phyloP scores from a whole-genome alignment of 108 stramenopile species.

The Poteriospumella lacustris region DNA sequence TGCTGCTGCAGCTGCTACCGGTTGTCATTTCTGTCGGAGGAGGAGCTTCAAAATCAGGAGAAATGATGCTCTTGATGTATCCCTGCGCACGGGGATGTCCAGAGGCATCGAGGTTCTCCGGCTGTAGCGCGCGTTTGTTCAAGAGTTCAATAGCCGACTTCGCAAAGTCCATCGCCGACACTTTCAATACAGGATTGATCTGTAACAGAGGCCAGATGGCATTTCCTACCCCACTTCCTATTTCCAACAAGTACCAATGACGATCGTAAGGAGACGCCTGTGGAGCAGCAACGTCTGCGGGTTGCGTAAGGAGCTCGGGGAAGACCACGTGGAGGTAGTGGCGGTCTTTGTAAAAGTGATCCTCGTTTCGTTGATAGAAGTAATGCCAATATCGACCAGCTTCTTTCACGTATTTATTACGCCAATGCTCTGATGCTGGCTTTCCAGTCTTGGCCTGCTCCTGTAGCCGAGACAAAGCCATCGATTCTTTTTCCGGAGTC shows the following conservation, averaged over 20 bases:
- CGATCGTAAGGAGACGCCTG: background rate
- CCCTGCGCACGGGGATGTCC: background rate
- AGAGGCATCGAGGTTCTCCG: background rate
- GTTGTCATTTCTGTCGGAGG: background rate
- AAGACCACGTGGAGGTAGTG: conserved; percentile 74
- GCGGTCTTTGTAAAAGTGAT: conserved; percentile 73
- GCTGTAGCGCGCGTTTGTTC: background rate
- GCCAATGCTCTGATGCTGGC: background rate
- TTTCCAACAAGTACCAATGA: conserved; percentile 56
- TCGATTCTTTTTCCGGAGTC: background rate
- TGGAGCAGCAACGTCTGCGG: background rate
- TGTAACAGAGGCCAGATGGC: conserved; percentile 62
- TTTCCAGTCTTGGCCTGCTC: background rate
- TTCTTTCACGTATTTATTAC: background rate
- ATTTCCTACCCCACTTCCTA: conserved; percentile 85
- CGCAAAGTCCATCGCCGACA: conserved; percentile 28
- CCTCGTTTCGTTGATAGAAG: conserved; percentile 64
- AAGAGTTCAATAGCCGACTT: conserved; percentile 19
- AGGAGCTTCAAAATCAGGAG: background rate
- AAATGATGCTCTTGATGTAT: background rate
- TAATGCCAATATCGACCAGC: conserved; percentile 56
- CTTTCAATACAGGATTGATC: conserved; percentile 26
- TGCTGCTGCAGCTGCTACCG: background rate
- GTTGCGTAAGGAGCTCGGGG: conserved; percentile 60
- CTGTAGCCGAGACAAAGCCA: background rate